Conservation (phyloP, 176 grass and related monocot species). For the Hordeum marinum region DNA sequence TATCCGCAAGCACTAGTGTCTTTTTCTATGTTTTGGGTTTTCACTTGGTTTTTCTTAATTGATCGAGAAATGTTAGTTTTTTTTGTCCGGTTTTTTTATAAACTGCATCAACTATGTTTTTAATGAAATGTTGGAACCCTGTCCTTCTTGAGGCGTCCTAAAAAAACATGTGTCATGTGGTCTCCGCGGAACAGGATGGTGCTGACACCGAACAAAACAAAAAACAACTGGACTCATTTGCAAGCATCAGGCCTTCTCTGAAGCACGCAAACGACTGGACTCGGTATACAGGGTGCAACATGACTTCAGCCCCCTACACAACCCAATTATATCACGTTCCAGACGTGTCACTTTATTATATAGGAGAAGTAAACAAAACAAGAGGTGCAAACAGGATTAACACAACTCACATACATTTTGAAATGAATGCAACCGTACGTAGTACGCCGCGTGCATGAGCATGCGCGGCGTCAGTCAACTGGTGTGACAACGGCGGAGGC, state of each 20-base stretch:
- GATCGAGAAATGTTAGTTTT: too few species aligned
- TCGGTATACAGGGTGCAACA: not conserved
- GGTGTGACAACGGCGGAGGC: not conserved
- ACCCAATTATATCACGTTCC: not conserved
- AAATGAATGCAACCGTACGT: not conserved
- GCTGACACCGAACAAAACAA: not conserved
- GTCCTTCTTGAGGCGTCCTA: too few species aligned
- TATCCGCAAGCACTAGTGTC: too few species aligned
- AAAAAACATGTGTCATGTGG: too few species aligned
- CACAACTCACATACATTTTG: not conserved
- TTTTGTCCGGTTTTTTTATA: too few species aligned
- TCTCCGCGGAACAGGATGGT: too few species aligned
- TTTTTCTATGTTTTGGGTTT: too few species aligned
- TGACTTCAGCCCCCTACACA: not conserved
- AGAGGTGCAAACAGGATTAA: not conserved
- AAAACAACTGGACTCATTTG: not conserved
- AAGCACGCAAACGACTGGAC: not conserved
- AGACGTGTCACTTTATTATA: not conserved
- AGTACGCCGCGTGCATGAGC: too few species aligned
- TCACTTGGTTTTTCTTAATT: too few species aligned
- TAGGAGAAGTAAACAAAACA: not conserved
- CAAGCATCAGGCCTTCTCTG: not conserved
- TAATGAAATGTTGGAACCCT: too few species aligned
- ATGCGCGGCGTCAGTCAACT: not conserved
- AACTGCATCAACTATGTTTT: too few species aligned